A percentile compares a stretch with the other conserved stretches of the same genome.
Evolutionary conservation across 139 green algal genomes (phyloP).

Genomic region (Asterochloris erici): DNA sequence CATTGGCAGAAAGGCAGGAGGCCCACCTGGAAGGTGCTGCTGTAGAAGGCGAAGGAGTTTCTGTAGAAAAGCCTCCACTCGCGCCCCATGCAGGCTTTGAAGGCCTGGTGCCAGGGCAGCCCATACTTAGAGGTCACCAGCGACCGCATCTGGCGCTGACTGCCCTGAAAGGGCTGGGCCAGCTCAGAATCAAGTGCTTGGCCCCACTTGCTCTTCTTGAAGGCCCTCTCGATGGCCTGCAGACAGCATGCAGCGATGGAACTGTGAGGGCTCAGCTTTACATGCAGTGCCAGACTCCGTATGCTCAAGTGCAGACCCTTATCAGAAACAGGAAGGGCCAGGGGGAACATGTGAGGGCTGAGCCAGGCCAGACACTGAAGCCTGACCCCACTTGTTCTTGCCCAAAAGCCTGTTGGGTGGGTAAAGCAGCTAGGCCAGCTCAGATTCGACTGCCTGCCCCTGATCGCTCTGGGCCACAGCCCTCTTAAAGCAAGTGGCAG

Average conservation of each 20-base stretch:
- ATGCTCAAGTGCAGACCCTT: no score
- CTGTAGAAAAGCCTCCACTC: conserved; percentile 5
- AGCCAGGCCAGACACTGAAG: no score
- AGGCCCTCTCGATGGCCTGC: conserved; percentile 5
- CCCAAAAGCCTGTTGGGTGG: no score
- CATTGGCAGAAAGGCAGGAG: background rate
- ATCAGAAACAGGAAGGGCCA: no score
- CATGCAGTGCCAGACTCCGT: no score
- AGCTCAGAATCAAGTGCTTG: background rate
- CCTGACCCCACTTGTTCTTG: no score
- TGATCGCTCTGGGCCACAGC: no score
- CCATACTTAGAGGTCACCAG: conserved; percentile 17
- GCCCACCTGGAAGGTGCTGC: conserved; percentile 11
- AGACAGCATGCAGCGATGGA: background rate
- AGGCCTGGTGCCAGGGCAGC: conserved; percentile 2
- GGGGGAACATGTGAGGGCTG: no score
- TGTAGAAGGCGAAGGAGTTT: conserved; percentile 13
- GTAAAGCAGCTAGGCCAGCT: no score
- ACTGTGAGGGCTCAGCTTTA: no score
- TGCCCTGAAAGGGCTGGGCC: background rate
- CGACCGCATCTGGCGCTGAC: conserved; percentile 7
- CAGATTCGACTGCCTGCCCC: no score
- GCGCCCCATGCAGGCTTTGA: conserved; percentile 11
- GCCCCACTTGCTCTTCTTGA: background rate
- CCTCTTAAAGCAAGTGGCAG: no score